Percentiles rank a stretch among this genome's conserved stretches.
phyloP scores from a whole-genome alignment of 2,329 filamentous ascomycete genomes.

The Clarireedia paspali region DNA sequence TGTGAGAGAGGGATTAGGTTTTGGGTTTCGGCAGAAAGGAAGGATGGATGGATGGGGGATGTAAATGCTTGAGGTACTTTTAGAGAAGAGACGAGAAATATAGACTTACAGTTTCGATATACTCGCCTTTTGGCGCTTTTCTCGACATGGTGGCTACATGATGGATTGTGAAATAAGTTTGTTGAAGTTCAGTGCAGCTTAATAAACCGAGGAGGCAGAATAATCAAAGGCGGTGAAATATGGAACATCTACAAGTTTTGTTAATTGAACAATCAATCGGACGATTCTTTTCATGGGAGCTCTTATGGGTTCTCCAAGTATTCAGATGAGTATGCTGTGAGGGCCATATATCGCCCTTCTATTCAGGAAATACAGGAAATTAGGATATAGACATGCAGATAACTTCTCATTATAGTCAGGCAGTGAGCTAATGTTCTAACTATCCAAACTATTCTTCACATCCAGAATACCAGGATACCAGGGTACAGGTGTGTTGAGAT shows the following conservation, averaged over 20 bases:
- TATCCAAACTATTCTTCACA: background rate
- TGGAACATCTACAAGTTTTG: too few relatives aligned
- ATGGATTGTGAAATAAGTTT: background rate
- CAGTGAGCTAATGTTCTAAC: background rate
- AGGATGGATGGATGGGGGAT: background rate
- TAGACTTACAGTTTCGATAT: slow-evolving; percentile 83
- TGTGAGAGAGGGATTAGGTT: slow-evolving; percentile 31
- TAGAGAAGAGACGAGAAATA: slow-evolving; percentile 3
- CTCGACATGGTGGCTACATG: slow-evolving; percentile 54
- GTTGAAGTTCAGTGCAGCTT: background rate
- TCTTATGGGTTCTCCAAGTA: too few relatives aligned
- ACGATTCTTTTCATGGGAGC: too few relatives aligned
- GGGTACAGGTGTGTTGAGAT: background rate
- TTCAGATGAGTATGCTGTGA: too few relatives aligned
- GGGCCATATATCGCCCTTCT: too few relatives aligned
- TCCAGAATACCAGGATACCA: background rate
- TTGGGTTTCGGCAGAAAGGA: background rate
- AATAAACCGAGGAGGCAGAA: background rate
- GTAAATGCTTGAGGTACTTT: background rate
- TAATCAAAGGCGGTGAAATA: background rate
- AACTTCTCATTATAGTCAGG: background rate
- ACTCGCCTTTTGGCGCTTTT: slow-evolving; percentile 77
- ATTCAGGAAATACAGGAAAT: too few relatives aligned
- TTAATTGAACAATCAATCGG: too few relatives aligned
- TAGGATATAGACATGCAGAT: too few relatives aligned